Evolutionary conservation across 208 protist genomes (phyloP).

Genomic region (Trypanosoma melophagium): DNA sequence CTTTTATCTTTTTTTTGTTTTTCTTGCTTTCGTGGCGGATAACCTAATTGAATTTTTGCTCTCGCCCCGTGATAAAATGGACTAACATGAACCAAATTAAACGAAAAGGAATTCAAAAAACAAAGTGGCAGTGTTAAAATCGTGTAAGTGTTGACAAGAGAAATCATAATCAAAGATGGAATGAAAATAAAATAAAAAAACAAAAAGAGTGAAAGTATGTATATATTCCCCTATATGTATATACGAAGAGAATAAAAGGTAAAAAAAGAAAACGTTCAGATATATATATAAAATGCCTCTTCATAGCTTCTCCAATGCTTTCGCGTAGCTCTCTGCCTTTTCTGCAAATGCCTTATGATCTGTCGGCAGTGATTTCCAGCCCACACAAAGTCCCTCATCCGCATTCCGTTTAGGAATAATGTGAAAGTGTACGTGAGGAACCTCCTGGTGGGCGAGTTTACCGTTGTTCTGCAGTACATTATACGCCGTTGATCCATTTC

Average conservation of each 20-base stretch:
- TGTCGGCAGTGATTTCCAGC: constrained; percentile 65
- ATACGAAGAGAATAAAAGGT: not conserved
- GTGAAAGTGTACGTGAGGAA: constrained; percentile 94
- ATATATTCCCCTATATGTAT: too few relatives aligned
- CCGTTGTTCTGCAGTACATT: constrained; percentile 95
- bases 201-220: too few relatives aligned
- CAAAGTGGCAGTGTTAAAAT: too few relatives aligned
- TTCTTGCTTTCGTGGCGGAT: too few relatives aligned
- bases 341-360: constrained; percentile 58
- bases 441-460: constrained; percentile 86
- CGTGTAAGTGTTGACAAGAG: too few relatives aligned
- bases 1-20: not conserved
- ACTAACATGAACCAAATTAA: too few relatives aligned
- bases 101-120: too few relatives aligned
- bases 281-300: not conserved
- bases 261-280: constrained; percentile 15
- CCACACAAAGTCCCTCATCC: constrained; percentile 60
- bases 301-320: constrained; percentile 49
- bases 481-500: constrained; percentile 70
- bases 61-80: too few relatives aligned
- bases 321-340: constrained; percentile 60
- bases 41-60: too few relatives aligned
- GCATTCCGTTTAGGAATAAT: constrained; percentile 86
- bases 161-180: too few relatives aligned
- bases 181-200: too few relatives aligned